Evolutionary conservation across 1,284 basidiomycete species (phyloP).

Genomic region (Phenoliferia sp.): DNA sequence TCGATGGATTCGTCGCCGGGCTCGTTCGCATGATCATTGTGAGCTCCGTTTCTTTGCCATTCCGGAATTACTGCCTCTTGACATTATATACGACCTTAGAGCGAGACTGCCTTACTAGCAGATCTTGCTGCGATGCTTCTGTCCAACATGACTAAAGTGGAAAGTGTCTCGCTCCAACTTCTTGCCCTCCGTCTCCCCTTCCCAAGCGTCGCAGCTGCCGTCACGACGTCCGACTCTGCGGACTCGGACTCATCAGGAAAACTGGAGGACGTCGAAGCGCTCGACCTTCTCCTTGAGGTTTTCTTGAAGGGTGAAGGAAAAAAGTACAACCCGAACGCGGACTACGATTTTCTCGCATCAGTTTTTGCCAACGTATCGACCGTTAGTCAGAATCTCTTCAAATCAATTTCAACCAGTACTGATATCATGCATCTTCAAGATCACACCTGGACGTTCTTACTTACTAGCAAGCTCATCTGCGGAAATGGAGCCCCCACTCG

Average conservation of each 20-base stretch:
- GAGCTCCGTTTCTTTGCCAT: slow-evolving; percentile 40
- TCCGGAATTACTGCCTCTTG: neutral
- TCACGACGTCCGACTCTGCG: neutral
- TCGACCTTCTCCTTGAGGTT: slow-evolving; percentile 76
- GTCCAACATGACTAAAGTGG: slow-evolving; percentile 83
- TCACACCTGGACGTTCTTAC: slow-evolving; percentile 60
- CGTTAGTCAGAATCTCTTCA: slow-evolving; percentile 51
- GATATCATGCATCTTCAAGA: slow-evolving; percentile 2
- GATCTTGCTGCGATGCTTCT: slow-evolving; percentile 95
- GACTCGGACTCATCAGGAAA: slow-evolving; percentile 46
- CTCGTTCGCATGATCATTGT: slow-evolving; percentile 88
- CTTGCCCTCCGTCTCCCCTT: slow-evolving; percentile 64
- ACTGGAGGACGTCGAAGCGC: slow-evolving; percentile 55
- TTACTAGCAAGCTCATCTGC: slow-evolving; percentile 56
- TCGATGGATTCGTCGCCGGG: slow-evolving; percentile 72
- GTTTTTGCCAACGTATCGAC: slow-evolving; percentile 85
- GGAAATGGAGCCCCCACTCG: slow-evolving; percentile 66
- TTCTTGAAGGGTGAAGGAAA: slow-evolving; percentile 65
- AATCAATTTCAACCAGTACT: neutral
- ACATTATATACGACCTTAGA: slow-evolving; percentile 49
- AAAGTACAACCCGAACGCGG: slow-evolving; percentile 43
- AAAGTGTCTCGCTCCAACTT: slow-evolving; percentile 62
- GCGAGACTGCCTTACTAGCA: slow-evolving; percentile 80
- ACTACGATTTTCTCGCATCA: slow-evolving; percentile 78
- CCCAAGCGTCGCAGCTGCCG: slow-evolving; percentile 39